Base-by-base conservation (phyloP, 768 basidiomycete species). In the Termitomyces sp. region DNA sequence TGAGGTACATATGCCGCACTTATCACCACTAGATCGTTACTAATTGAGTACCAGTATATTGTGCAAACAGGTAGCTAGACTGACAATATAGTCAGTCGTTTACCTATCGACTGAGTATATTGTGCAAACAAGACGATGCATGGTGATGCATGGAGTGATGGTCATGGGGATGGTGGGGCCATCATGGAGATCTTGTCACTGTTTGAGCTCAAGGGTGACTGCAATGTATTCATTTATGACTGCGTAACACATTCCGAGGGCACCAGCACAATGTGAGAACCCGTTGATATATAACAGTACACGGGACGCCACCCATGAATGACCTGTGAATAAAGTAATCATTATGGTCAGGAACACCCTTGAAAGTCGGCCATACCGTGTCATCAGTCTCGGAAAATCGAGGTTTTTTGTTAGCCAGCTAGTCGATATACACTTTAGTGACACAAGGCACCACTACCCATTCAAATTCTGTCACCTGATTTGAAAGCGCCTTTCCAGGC, bases 401-500 rank as follows among this genome's bases (percentile, higher is more conserved):
- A 38, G 12, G 28, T 9, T 49, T 49, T 22, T 42, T 49, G 18
- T 28, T 42, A 16, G 55, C 28, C n/a, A 56, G 45, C 46, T 48
- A 48, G 28, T 48, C 6, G 10, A 38, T 30, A 26, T 36, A 24
- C 22, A 2, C 8, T 22, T 48, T 46, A 53, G 35, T 28, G 13
- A 54, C n/a, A 13, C 43, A 33, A 18, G 33, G 4, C 6, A 40
- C 4, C 26, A 20, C 7, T 14, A 30, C n/a, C 8, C 26, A 28
- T 53, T 42, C 3, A 7, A 30, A 4, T 35, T 48, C 22, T 24
- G 54, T 60, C 35, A 74, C 73, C 67, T 71, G 62, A 16, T 65
- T 60, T 22, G 75, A 53, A 18, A 77, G 53, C 42, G 60, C 56
- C 38, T 59, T 54, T 3, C 70, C 71, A 10, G 66, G 53, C 18